Percentiles rank a stretch among this genome's conserved stretches.
Evolutionary conservation across 2,329 filamentous ascomycete species (phyloP).

Genomic region (Drechmeria coniospora): DNA sequence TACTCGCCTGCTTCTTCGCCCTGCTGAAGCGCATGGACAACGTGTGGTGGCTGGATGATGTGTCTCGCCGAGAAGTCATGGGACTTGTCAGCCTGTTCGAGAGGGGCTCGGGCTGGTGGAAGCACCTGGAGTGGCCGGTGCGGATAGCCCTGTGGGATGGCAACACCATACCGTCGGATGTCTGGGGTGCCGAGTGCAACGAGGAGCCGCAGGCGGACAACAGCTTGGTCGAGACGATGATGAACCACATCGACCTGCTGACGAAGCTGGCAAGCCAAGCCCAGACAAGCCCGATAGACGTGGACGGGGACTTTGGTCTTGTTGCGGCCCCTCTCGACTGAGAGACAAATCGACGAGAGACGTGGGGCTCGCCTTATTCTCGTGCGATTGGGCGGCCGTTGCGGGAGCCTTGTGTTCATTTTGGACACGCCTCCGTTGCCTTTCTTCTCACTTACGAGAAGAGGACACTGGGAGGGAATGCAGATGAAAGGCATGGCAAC

Average conservation of each 20-base stretch:
- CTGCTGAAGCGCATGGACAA: constrained; percentile 45
- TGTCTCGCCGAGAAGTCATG: constrained; percentile 48
- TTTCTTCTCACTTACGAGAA: too few species aligned
- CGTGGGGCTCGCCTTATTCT: not conserved
- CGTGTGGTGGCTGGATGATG: constrained; percentile 57
- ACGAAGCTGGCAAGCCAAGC: constrained; percentile 19
- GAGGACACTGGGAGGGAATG: too few species aligned
- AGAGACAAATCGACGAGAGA: constrained; percentile 3
- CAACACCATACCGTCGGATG: constrained; percentile 34
- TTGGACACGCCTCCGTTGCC: too few species aligned
- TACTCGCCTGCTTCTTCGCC: constrained; percentile 52
- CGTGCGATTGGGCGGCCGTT: too few species aligned
- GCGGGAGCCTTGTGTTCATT: too few species aligned
- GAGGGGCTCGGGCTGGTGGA: constrained; percentile 43
- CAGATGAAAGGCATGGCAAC: too few species aligned
- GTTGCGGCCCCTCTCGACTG: constrained; percentile 18
- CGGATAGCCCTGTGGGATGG: constrained; percentile 43
- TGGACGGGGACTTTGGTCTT: constrained; percentile 16
- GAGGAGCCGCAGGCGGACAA: constrained; percentile 22
- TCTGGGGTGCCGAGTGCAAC: constrained; percentile 40
- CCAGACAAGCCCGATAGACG: constrained; percentile 12
- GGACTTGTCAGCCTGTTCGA: constrained; percentile 46
- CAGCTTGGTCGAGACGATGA: constrained; percentile 19
- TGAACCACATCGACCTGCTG: constrained; percentile 25
- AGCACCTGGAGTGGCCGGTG: constrained; percentile 44